phyloP scores from a whole-genome alignment of 2,329 filamentous ascomycete species.

The Knufia petricola region DNA sequence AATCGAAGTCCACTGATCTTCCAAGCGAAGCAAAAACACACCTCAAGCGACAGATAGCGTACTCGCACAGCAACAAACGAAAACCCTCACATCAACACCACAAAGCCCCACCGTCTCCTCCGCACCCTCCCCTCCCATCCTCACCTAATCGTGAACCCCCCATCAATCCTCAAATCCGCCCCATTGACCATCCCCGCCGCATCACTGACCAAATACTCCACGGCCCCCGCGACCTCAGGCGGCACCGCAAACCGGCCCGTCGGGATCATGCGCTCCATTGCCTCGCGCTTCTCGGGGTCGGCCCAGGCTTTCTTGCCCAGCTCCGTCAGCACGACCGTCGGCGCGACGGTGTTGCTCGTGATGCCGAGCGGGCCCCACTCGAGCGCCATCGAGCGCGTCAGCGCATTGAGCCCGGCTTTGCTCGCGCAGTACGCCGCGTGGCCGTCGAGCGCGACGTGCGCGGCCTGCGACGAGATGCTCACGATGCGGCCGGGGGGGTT shows the following conservation, averaged over 20 bases:
- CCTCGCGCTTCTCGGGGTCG: slow-evolving; percentile 27
- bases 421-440: slow-evolving; percentile 42
- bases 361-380: slow-evolving; percentile 40
- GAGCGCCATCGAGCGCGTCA: slow-evolving; percentile 38
- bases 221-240: slow-evolving; percentile 32
- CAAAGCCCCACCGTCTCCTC: no score
- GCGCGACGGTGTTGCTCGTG: slow-evolving; percentile 38
- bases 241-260: slow-evolving; percentile 32
- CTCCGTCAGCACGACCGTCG: slow-evolving; percentile 39
- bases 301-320: slow-evolving; percentile 38
- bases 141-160: slow-evolving; percentile 30
- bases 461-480: slow-evolving; percentile 39
- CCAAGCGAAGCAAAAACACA: no score
- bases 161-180: slow-evolving; percentile 33
- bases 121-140: neutral
- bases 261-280: slow-evolving; percentile 31
- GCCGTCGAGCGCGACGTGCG: slow-evolving; percentile 36
- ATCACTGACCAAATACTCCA: slow-evolving; percentile 33
- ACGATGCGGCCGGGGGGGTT: slow-evolving; percentile 36
- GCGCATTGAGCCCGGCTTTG: slow-evolving; percentile 37
- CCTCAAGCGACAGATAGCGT: no score
- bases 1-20: no score
- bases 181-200: slow-evolving; percentile 35
- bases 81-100: no score
- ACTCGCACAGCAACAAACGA: no score